These are phyloP conservation scores for Ascoidea rubescens DNA, from an alignment of 805 yeast genomes.

Conservation along the genomic window DNA sequence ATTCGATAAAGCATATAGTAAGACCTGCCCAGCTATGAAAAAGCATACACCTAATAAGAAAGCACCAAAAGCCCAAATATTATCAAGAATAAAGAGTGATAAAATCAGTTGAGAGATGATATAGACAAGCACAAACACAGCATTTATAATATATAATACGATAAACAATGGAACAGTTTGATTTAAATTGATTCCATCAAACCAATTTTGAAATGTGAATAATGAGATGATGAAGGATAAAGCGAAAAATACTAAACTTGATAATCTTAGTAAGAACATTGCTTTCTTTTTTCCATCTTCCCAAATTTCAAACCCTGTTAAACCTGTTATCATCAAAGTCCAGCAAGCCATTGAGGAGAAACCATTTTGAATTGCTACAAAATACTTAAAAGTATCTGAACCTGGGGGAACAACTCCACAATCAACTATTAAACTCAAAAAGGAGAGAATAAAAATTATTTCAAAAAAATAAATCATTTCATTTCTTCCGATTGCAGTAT, in stretches of 20 bases:
- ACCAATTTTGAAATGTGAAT: constrained; percentile 58
- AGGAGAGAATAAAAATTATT: constrained; percentile 38
- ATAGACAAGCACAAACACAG: constrained; percentile 46
- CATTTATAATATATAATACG: constrained; percentile 60
- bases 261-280: constrained; percentile 37
- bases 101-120: constrained; percentile 55
- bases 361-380: constrained; percentile 74
- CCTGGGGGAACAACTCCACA: constrained; percentile 91
- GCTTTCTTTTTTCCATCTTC: constrained; percentile 79
- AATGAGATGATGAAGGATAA: constrained; percentile 54
- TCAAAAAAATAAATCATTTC: constrained; percentile 73
- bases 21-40: constrained; percentile 68
- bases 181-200: constrained; percentile 28
- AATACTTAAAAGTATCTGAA: constrained; percentile 58
- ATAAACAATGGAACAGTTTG: constrained; percentile 59
- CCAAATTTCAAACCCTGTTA: constrained; percentile 82
- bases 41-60: constrained; percentile 54
- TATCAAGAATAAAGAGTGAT: constrained; percentile 51
- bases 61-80: constrained; percentile 89
- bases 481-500: constrained; percentile 86
- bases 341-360: constrained; percentile 59
- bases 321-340: constrained; percentile 56
- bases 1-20: constrained; percentile 56
- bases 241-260: constrained; percentile 44
- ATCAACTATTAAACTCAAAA: constrained; percentile 66